Percentiles rank a stretch among this genome's conserved stretches.
Conservation (phyloP, 257 asterid species). For the Asclepias syriaca region DNA sequence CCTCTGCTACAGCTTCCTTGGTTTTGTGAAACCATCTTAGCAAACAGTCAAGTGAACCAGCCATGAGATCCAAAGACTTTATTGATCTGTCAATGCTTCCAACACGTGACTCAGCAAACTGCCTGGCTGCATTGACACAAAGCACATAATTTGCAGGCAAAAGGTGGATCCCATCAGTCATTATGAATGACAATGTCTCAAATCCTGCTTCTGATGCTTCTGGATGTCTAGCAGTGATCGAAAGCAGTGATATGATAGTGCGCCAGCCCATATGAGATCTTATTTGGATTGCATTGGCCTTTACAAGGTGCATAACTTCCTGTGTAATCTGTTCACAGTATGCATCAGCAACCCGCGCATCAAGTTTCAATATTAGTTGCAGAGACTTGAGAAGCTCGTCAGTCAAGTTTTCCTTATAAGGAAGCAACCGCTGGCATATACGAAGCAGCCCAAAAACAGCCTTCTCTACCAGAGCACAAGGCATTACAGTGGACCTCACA, state of each 20-base stretch:
- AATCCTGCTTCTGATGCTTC: slow-evolving; percentile 95
- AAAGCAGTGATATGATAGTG: slow-evolving; percentile 72
- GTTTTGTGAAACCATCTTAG: slow-evolving; percentile 63
- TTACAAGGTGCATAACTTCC: slow-evolving; percentile 85
- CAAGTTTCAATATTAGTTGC: slow-evolving; percentile 81
- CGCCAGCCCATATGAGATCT: slow-evolving; percentile 92
- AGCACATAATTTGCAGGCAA: slow-evolving; percentile 81
- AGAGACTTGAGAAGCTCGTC: slow-evolving; percentile 88
- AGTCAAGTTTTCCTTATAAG: slow-evolving; percentile 82
- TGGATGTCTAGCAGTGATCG: slow-evolving; percentile 90
- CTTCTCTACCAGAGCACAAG: slow-evolving; percentile 86
- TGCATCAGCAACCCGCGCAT: slow-evolving; percentile 95
- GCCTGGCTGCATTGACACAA: slow-evolving; percentile 78
- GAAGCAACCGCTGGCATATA: slow-evolving; percentile 86
- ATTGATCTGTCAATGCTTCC: slow-evolving; percentile 69
- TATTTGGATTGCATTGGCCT: slow-evolving; percentile 85
- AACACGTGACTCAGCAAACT: slow-evolving; percentile 84
- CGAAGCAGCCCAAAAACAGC: slow-evolving; percentile 91
- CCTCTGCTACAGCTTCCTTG: slow-evolving; percentile 63
- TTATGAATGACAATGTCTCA: slow-evolving; percentile 68
- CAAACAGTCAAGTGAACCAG: slow-evolving; percentile 73
- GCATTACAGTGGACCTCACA: slow-evolving; percentile 79
- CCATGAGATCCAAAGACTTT: slow-evolving; percentile 77
- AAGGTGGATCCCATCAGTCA: slow-evolving; percentile 85
- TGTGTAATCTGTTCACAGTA: slow-evolving; percentile 88